Percentiles rank a stretch among this genome's conserved stretches.
These are phyloP conservation scores for Candida sp. DNA, from an alignment of 1,139 yeast genomes.

Conservation along the genomic window DNA sequence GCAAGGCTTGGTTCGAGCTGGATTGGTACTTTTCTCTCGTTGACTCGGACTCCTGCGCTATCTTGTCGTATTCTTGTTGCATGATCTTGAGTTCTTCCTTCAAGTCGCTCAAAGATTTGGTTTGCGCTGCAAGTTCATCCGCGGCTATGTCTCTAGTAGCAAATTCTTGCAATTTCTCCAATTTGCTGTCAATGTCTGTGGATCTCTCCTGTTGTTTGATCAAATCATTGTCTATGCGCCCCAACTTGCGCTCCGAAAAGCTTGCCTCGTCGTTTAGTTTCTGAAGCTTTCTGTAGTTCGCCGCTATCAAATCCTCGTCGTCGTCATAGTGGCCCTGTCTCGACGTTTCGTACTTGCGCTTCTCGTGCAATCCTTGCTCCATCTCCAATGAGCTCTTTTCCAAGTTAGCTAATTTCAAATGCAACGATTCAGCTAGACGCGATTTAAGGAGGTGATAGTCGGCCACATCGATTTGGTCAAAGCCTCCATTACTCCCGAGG, in stretches of 20 bases:
- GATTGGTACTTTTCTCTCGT: conserved; percentile 55
- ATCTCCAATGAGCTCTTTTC: conserved; percentile 28
- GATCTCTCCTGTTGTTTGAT: conserved; percentile 22
- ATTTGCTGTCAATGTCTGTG: conserved; percentile 20
- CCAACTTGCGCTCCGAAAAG: conserved; percentile 51
- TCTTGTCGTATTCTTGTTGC: conserved; percentile 27
- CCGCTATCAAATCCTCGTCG: conserved; percentile 52
- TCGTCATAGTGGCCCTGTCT: conserved; percentile 56
- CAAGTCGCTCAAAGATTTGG: conserved; percentile 31
- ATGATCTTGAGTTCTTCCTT: conserved; percentile 30
- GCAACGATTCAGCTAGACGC: conserved; percentile 44
- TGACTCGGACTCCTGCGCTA: conserved; percentile 39
- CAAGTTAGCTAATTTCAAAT: conserved; percentile 37
- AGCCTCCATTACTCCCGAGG: conserved; percentile 11
- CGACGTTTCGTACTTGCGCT: conserved; percentile 48
- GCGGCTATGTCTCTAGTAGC: conserved; percentile 9
- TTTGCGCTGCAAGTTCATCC: conserved; percentile 25
- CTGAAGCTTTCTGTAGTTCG: conserved; percentile 48
- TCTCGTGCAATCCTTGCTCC: conserved; percentile 26
- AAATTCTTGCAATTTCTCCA: conserved; percentile 17
- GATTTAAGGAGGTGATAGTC: conserved; percentile 43
- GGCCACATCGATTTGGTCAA: conserved; percentile 19
- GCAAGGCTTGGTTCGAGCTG: conserved; percentile 60
- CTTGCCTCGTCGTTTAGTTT: conserved; percentile 52
- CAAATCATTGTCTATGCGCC: conserved; percentile 41